Conservation (phyloP, 306 rosid species). For the Hylodesmum podocarpum region DNA sequence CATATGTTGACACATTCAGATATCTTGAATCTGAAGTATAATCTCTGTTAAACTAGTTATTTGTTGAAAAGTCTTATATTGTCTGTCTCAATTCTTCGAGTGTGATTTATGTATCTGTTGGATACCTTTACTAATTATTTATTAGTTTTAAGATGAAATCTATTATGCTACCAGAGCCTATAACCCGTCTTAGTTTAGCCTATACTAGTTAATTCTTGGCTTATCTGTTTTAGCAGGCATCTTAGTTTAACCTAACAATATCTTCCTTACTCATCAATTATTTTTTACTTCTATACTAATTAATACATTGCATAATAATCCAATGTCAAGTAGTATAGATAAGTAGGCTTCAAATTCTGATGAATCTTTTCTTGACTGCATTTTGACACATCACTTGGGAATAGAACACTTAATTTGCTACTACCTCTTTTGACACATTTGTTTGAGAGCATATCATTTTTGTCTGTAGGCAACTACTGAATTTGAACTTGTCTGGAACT, state of each 20-base stretch:
- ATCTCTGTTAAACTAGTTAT: not conserved
- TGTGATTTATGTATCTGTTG: too few species aligned
- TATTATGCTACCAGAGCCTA: too few species aligned
- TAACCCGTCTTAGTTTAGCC: too few species aligned
- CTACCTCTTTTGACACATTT: not conserved
- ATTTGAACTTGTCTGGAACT: slow-evolving; percentile 62
- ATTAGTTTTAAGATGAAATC: too few species aligned
- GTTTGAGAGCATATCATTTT: not conserved
- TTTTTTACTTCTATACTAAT: not conserved
- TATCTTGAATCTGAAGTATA: not conserved
- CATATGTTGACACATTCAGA: slow-evolving; percentile 1
- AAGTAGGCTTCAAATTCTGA: slow-evolving; percentile 14
- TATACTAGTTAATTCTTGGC: too few species aligned
- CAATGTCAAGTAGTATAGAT: slow-evolving; percentile 6
- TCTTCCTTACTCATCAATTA: not conserved
- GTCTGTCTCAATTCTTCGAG: too few species aligned
- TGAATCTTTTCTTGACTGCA: not conserved
- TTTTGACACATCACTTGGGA: not conserved
- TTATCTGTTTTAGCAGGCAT: too few species aligned
- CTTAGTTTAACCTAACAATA: too few species aligned
- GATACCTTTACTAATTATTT: too few species aligned
- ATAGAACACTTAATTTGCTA: not conserved
- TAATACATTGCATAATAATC: slow-evolving; percentile 19
- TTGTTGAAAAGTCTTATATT: too few species aligned
- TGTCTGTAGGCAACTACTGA: slow-evolving; percentile 70